Base-by-base conservation (phyloP, 2,329 filamentous ascomycete genomes). In the Acrocalymma vagum region DNA sequence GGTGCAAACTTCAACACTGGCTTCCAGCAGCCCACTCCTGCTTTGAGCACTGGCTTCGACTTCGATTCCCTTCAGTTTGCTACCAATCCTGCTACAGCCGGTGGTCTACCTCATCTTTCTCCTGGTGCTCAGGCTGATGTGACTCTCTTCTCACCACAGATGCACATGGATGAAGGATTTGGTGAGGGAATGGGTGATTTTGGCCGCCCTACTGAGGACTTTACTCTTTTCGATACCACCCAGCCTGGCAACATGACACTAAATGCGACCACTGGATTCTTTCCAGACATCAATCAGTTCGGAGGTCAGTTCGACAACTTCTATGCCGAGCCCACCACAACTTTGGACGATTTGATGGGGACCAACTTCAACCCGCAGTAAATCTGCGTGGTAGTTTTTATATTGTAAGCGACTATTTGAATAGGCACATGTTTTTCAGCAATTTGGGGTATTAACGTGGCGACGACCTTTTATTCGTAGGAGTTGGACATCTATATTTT, bases 61-160 rank as follows among this genome's bases (percentile, higher is more conserved):
- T 75, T 78, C 32, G 68, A 70, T 22, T 67, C 72, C 42, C 73
- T 72, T 14, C 67, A 51, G 49, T 69, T 66, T 45, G 39, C 45
- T 9, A 32, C 58, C 9, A 58, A 56, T 30, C 49, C 37, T 36
- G 53, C 53, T 21, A 39, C 54, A 18, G 45, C 50, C 17, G 45
- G 31, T 27, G 53, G 58, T 18, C 55, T 70, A 6, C 62, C 68
- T 23, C 85, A 88, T 46, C 79, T 90, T 47, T 90, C 87, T 3
- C 86, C 86, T 7, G 77, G 78, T 38, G 87, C 84, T 5, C 86
- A 89, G 56, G 78, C 80, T 23, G 84, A 86, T 45, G 73, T 83
- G 2, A 87, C 88, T 72, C 78, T 90, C 21, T 87, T 79, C 69
- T 87, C 86, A 8, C 84, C 87, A 31, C 78, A 78, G 27, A 85